Percentiles rank a stretch among this genome's conserved stretches.
Evolutionary conservation across 139 green algal species (phyloP).

Genomic region (Chlorella sp.): DNA sequence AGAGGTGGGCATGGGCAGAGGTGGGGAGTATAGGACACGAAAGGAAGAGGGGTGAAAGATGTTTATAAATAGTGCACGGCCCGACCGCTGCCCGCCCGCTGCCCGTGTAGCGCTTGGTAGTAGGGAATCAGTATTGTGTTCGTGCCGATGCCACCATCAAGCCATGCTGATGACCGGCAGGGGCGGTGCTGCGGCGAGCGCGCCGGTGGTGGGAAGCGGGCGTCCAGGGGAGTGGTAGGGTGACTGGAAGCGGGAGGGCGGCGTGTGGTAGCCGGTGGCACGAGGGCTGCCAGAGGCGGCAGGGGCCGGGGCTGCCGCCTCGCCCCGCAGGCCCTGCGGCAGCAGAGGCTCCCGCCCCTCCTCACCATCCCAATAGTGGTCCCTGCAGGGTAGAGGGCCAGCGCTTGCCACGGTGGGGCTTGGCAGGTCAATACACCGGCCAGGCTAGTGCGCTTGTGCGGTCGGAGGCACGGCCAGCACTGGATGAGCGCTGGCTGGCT

Average conservation of each 20-base stretch:
- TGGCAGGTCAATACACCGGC: no score
- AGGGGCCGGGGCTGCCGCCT: background rate
- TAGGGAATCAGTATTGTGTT: no score
- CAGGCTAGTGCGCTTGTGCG: background rate
- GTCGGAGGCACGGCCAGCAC: background rate
- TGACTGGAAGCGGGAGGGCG: slow-evolving; percentile 5
- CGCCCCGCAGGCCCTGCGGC: background rate
- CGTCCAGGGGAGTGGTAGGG: background rate
- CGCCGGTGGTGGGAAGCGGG: background rate
- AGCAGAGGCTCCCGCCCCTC: slow-evolving; percentile 11
- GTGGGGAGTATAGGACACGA: no score
- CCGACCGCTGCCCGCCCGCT: no score
- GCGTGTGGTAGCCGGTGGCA: slow-evolving; percentile 13
- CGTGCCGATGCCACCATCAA: no score
- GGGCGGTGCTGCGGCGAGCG: background rate
- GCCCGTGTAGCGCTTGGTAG: no score
- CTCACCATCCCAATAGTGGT: background rate
- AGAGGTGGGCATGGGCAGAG: no score
- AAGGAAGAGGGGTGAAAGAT: no score
- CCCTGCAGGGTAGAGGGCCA: background rate
- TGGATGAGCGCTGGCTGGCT: background rate
- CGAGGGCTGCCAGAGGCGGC: background rate
- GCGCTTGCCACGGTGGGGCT: no score
- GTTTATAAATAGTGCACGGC: no score
- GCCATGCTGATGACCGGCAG: background rate